Base-by-base conservation (phyloP, 2,329 filamentous ascomycete genomes). In the Verticillium isaacii region DNA sequence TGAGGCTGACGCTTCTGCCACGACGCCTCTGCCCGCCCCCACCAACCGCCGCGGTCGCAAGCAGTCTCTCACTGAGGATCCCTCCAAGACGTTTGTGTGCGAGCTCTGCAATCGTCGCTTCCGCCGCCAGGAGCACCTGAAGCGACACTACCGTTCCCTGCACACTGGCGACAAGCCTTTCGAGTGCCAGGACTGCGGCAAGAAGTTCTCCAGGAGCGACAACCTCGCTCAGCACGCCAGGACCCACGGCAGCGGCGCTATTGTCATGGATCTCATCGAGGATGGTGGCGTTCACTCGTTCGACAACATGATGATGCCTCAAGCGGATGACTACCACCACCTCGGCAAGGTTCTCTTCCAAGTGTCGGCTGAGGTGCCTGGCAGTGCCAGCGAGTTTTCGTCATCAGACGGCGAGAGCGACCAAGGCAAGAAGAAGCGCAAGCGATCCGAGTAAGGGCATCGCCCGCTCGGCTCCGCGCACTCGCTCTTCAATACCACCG, bases 91-190 rank as follows among this genome's bases (percentile, higher is more conserved):
- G 0, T 99, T 98, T 66, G 92, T 97, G 64, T 99, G 95, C 80
- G 93, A 93, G 61, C 85, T 97, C 25, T 99, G 95, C 88, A 94
- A 92, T 71, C 93, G 95, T 67, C 92, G 95, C 64, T 99, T 99
- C 89, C 91, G 95, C 65, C 92, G 95, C 65, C 95, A 99, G 79
- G 95, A 99, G 78, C 95, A 99, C 73, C 87, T 99, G 64, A 99
- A 99, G 88, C 91, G 95, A 66, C 95, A 99, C 82, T 97, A 97
- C 83, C 89, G 95, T 69, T 98, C 95, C 62, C 92, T 99, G 57
- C 95, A 99, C 83, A 99, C 95, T 1, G 90, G 96, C 73, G 95
- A 98, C 75, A 99, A 98, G 88, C 95, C 95, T 5, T 99, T 98
- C 71, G 92, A 96, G 80, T 99, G 95, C 83, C 86, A 88, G 67